Evolutionary conservation across 2,329 filamentous ascomycete species (phyloP), one percentile per base, ranked within the genome.

Genomic region (Aspergillus persii): DNA sequence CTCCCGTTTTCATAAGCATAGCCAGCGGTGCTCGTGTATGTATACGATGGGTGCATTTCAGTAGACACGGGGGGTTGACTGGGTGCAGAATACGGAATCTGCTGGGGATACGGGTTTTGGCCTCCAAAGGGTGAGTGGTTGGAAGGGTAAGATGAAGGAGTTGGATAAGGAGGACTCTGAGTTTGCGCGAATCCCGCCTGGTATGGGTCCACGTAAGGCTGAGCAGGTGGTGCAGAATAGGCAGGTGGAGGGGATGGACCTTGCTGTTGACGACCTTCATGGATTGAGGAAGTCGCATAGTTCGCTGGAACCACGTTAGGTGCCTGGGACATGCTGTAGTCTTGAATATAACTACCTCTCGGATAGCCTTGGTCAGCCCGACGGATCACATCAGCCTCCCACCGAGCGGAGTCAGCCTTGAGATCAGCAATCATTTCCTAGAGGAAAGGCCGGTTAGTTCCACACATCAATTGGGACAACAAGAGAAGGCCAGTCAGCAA

Each of bases 361-460:
- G 74, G 71, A 68, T 77, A 72, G 61, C 76, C 76, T 66, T 73
- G 68, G 64, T 77, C 72, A 68, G 71, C 69, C 63, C 76, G 74
- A 58, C 74, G 73, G 56, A 71, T 65, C 27, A 76, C 72, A 57
- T 79, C 77, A 54, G 74, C 74, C 63, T 81, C 79, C 81, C 80
- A 84, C 66, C 80, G 76, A 63, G 77, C 74, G 51, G 81, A 83
- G 67, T 83, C 82, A 61, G 78, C 77, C 66, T 83, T 83, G 48
- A 83, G 71, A 75, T 83, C 81, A 67, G 78, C 74, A 69, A 83
- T 83, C 81, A 83, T 83, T 72, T 81, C 80, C 82, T 84, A 61
- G 55, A 59, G 54, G 31, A 12, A 57, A 56, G 47, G 53, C 55
- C 54, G 49, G 64, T 73, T 58, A 74, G 70, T 61, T 61, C 55